phyloP scores from a whole-genome alignment of 2,329 filamentous ascomycete species.

The Raffaelea ambrosiae region DNA sequence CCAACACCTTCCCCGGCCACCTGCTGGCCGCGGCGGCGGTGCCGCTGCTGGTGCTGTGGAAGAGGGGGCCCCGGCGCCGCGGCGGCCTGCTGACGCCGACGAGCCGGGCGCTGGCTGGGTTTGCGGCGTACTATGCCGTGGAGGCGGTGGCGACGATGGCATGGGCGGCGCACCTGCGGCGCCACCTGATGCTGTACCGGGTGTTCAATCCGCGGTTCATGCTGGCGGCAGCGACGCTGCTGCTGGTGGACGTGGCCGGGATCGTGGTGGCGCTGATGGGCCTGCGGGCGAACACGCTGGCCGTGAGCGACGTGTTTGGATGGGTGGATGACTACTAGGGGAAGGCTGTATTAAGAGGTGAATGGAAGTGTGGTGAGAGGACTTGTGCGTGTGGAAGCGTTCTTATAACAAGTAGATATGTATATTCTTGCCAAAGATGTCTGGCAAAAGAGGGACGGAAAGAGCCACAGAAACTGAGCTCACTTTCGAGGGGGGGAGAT shows the following conservation, averaged over 20 bases:
- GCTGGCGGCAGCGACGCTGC: slow-evolving; percentile 62
- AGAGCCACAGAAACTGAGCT: too few species aligned
- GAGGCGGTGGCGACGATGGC: slow-evolving; percentile 79
- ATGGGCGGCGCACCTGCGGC: slow-evolving; percentile 79
- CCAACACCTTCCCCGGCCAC: slow-evolving; percentile 87
- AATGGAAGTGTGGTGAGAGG: not conserved
- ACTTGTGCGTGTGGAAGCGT: too few species aligned
- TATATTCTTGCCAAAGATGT: too few species aligned
- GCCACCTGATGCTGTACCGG: slow-evolving; percentile 93
- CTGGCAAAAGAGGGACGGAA: too few species aligned
- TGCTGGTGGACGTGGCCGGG: slow-evolving; percentile 69
- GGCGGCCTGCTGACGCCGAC: slow-evolving; percentile 61
- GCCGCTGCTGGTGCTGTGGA: slow-evolving; percentile 81
- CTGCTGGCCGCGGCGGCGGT: slow-evolving; percentile 74
- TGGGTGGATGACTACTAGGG: slow-evolving; percentile 33
- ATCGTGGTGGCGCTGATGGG: slow-evolving; percentile 65
- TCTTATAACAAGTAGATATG: too few species aligned
- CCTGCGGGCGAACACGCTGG: slow-evolving; percentile 65
- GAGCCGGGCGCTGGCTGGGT: slow-evolving; percentile 62
- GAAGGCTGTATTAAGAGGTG: not conserved
- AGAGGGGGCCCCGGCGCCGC: slow-evolving; percentile 68
- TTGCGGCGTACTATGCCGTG: slow-evolving; percentile 74
- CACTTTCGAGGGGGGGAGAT: too few species aligned
- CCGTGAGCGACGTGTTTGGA: slow-evolving; percentile 83
- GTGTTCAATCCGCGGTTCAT: slow-evolving; percentile 91